phyloP scores from a whole-genome alignment of 1,139 yeast species.

The Arxiozyma slooffiae region DNA sequence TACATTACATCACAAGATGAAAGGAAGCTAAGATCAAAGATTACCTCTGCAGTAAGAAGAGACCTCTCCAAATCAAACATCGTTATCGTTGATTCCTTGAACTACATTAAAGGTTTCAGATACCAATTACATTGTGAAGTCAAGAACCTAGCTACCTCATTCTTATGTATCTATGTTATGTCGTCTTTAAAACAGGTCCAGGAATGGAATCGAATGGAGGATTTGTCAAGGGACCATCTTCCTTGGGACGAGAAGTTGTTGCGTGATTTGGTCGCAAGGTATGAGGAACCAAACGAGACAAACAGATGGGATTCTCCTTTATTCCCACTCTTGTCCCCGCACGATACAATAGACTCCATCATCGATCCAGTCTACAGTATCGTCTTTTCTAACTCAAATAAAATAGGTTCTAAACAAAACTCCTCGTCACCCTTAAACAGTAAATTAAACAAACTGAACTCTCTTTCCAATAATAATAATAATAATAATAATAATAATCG shows the following conservation, averaged over 20 bases:
- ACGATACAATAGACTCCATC: conserved; percentile 5
- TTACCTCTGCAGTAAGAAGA: conserved; percentile 81
- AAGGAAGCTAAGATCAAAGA: conserved; percentile 72
- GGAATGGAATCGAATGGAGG: background rate
- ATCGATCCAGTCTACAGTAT: conserved; percentile 66
- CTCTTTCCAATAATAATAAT: background rate
- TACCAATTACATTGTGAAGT: conserved; percentile 93
- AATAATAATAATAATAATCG: background rate
- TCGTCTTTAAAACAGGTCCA: background rate
- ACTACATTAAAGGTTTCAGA: conserved; percentile 90
- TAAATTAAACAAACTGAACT: background rate
- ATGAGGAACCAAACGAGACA: conserved; percentile 84
- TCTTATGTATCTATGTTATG: conserved; percentile 57
- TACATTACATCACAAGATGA: conserved; percentile 66
- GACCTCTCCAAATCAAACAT: conserved; percentile 58
- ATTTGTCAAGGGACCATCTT: background rate
- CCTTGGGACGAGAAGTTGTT: conserved; percentile 34
- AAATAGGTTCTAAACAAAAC: conserved; percentile 27
- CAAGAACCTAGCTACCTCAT: conserved; percentile 70
- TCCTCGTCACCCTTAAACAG: background rate
- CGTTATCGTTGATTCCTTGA: conserved; percentile 73
- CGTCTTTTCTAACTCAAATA: conserved; percentile 32
- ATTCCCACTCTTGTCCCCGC: conserved; percentile 30
- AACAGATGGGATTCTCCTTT: conserved; percentile 93
- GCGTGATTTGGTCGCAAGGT: conserved; percentile 53